Base-by-base conservation (phyloP, 1,284 basidiomycete species). In the Xerocomus amazonicus region DNA sequence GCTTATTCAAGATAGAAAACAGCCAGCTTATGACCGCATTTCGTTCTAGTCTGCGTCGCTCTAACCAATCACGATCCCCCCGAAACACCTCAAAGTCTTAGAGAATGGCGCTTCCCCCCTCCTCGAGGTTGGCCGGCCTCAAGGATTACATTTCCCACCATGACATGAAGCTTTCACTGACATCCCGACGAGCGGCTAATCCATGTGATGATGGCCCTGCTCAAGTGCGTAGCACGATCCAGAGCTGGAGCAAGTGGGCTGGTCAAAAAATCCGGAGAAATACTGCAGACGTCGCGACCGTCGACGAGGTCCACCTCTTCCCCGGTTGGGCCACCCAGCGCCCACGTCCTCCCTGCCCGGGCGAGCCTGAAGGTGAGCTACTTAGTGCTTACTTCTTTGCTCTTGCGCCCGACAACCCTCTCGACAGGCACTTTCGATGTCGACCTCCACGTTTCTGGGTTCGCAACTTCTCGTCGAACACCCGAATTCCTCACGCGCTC, bases 371-470 rank as follows among this genome's bases (percentile, higher is more conserved):
- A 35, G 38, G 67, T 64, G 27, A 39, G 66, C 12, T 13, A 9
- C 32, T 14, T 12, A 13, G 7, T 35, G 17, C n/a, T 31, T 35
- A 4, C 39, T 23, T 13, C 0, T 40, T 4, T 3, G 16, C 26
- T 28, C n/a, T 40, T 40, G 8, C 8, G 4, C 33, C 42, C 17
- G 34, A 57, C 9, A 9, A 3, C 9, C 2, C n/a, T n/a, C 32
- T 33, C 27, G 26, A 32, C 43, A 75, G 77, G 69, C 40, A 64
- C 75, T 1, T 92, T 90, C 59, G 80, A 84, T 45, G 67, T 92
- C 9, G 81, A 87, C 42, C 69, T 91, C 0, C 87, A 80, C 45
- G 73, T 90, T 2, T 88, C 88, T 19, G 91, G 90, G 0, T 91
- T 81, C 59, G 87, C 85, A 0, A 76, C 81, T 14, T 80, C 76